Percentiles rank a stretch among this genome's conserved stretches.
Evolutionary conservation across 2,329 filamentous ascomycete genomes (phyloP).

Genomic region (Colletotrichum eleusines): DNA sequence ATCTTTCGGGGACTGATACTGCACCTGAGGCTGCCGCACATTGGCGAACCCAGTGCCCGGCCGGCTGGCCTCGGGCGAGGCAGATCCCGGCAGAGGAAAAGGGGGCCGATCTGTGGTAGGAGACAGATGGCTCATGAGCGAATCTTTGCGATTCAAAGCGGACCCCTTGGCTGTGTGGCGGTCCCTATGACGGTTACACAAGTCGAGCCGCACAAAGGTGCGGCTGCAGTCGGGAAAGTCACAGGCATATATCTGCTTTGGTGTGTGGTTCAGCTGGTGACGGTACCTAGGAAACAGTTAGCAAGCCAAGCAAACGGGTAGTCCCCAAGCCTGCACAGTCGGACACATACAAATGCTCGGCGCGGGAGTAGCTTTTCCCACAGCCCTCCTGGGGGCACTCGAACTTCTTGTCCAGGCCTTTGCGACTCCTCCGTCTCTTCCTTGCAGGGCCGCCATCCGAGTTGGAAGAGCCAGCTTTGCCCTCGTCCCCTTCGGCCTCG

Average conservation of each 20-base stretch:
- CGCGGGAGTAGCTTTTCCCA: conserved; percentile 95
- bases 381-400: conserved; percentile 89
- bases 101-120: conserved; percentile 57
- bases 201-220: conserved; percentile 91
- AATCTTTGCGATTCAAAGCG: conserved; percentile 80
- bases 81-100: conserved; percentile 56
- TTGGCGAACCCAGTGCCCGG: conserved; percentile 57
- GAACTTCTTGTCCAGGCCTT: conserved; percentile 84
- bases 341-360: conserved; percentile 85
- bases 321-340: not conserved
- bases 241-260: conserved; percentile 95
- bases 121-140: conserved; percentile 66
- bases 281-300: conserved; percentile 69
- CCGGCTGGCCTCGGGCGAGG: conserved; percentile 62
- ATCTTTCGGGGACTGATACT: conserved; percentile 62
- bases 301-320: conserved; percentile 10
- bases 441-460: conserved; percentile 66
- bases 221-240: conserved; percentile 92
- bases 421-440: conserved; percentile 78
- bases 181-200: conserved; percentile 87
- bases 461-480: conserved; percentile 63
- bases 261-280: conserved; percentile 95
- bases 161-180: conserved; percentile 85
- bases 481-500: conserved; percentile 54
- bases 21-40: conserved; percentile 54